These are phyloP conservation scores for Cutaneotrichosporon sp. DNA, from an alignment of 1,284 basidiomycete genomes.

Conservation along the genomic window DNA sequence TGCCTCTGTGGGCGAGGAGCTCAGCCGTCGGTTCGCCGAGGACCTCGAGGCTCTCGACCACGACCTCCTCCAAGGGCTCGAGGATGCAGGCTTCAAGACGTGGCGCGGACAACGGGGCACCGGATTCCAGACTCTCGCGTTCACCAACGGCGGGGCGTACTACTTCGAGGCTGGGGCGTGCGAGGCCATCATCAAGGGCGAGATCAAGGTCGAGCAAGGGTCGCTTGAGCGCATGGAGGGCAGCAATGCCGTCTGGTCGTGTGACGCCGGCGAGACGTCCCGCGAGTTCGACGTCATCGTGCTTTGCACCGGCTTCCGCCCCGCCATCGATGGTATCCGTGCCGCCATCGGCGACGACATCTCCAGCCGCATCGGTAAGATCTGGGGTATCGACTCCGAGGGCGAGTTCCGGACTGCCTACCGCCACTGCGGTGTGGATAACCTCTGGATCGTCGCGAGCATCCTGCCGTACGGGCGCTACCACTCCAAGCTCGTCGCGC, in stretches of 20 bases:
- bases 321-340: constrained; percentile 50
- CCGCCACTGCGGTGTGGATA: constrained; percentile 58
- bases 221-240: constrained; percentile 30
- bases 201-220: constrained; percentile 61
- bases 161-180: constrained; percentile 47
- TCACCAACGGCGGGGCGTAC: constrained; percentile 37
- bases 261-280: constrained; percentile 37
- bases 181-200: constrained; percentile 43
- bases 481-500: constrained; percentile 35
- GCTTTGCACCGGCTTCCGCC: constrained; percentile 63
- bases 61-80: constrained; percentile 59
- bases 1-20: constrained; percentile 29
- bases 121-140: constrained; percentile 27
- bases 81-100: constrained; percentile 58
- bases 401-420: constrained; percentile 61
- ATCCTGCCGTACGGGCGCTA: constrained; percentile 28
- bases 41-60: constrained; percentile 31
- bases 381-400: constrained; percentile 64
- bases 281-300: constrained; percentile 67
- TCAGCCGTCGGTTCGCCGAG: constrained; percentile 26
- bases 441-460: constrained; percentile 64
- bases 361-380: constrained; percentile 54
- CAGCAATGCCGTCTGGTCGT: constrained; percentile 30
- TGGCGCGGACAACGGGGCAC: constrained; percentile 35
- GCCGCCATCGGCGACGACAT: constrained; percentile 58